These are phyloP conservation scores for Vaccinium macrocarpon DNA, from an alignment of 148 eudicot genomes.

Conservation along the genomic window DNA sequence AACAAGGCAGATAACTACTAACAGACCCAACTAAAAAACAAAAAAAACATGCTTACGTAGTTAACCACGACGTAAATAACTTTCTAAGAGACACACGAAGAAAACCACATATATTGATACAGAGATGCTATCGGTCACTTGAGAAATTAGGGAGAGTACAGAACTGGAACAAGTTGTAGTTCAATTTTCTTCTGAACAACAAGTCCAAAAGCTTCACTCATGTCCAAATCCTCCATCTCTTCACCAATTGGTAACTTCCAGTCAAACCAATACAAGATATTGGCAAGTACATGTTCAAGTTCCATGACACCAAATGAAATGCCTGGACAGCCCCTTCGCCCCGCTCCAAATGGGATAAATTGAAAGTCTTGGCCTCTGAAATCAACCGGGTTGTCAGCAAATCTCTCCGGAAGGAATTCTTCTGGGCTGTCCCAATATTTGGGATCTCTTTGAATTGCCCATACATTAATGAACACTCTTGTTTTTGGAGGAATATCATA, in stretches of 20 bases:
- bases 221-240: background rate
- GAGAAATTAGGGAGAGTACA: background rate
- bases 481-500: slow-evolving; percentile 35
- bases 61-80: background rate
- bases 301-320: slow-evolving; percentile 18
- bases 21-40: too few relatives aligned
- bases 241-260: background rate
- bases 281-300: slow-evolving; percentile 9
- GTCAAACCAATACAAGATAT: slow-evolving; percentile 4
- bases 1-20: too few relatives aligned
- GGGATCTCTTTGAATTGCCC: slow-evolving; percentile 36
- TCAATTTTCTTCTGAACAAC: background rate
- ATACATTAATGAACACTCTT: slow-evolving; percentile 27
- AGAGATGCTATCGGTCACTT: background rate
- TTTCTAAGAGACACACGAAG: background rate
- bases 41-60: background rate
- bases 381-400: slow-evolving; percentile 18
- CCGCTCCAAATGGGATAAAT: slow-evolving; percentile 41
- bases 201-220: background rate
- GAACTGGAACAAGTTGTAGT: slow-evolving; percentile 6
- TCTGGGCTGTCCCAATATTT: slow-evolving; percentile 29
- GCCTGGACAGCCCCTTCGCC: slow-evolving; percentile 38
- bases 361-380: slow-evolving; percentile 35
- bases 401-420: slow-evolving; percentile 42
- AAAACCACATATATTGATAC: background rate